Base-by-base conservation (phyloP, 768 basidiomycete species). In the Mycena polygramma region DNA sequence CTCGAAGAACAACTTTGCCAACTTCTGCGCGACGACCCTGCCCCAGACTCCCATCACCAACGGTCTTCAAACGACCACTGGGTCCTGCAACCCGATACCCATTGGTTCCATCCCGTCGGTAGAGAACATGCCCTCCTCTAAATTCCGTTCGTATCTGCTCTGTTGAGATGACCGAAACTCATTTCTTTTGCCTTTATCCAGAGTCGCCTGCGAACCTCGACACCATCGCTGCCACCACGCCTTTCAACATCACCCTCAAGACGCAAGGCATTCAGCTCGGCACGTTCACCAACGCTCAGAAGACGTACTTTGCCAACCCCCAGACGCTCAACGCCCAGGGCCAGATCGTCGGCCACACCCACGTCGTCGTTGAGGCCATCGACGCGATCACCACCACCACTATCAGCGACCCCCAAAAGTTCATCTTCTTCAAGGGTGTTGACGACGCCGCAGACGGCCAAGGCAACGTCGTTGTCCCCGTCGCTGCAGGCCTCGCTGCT, bases 1-100 rank as follows among this genome's bases (percentile, higher is more conserved):
- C 1, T 87, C 87, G 17, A 81, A 78, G 22, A 90, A 91, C 81
- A 91, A 91, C 81, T 91, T 88, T 75, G 86, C 88, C 81, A 87
- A 88, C 81, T 85, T 84, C 76, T 90, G 88, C 75, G 39, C 61
- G 1, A 74, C 82, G 37, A 84, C 82, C 14, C 78, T 79, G 11
- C 79, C 82, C 57, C 79, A 85, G 62, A 78, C 84, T 53, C 85
- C 86, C 17, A 80, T 90, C 75, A 90, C 89, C 51, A 82, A 90
- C 77, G 90, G 89, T 39, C 77, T 83, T 69, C 88, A 86, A 74
- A 82, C 87, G 71, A 75, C 77, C n/a, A 81, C 81, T 41, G 88
- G 86, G 41, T 90, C 89, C 54, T 87, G 90, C 79, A 91, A 91
- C 78, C 85, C 87, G 26, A 84, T 85, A 9, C 86, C 87, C 8